A percentile compares a stretch with the other conserved stretches of the same genome.
phyloP scores from a whole-genome alignment of 179 eudicot species.

The Corrigiola litoralis region DNA sequence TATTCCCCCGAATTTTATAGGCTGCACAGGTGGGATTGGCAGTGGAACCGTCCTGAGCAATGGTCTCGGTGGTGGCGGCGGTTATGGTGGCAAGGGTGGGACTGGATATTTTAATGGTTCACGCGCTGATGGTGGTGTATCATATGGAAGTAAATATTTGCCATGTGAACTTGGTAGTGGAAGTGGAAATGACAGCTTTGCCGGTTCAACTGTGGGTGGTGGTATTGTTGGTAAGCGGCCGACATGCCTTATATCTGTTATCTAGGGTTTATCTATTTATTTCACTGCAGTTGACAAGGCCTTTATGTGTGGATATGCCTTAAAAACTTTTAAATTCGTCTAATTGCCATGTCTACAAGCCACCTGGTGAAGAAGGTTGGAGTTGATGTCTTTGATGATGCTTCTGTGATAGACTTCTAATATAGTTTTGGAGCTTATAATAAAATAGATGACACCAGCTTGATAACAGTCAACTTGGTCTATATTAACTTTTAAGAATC shows the following conservation, averaged over 20 bases:
- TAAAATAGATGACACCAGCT: too few relatives aligned
- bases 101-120: slow-evolving; percentile 63
- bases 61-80: slow-evolving; percentile 89
- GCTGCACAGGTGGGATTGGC: slow-evolving; percentile 83
- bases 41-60: slow-evolving; percentile 59
- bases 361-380: too few relatives aligned
- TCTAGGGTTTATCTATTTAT: background rate
- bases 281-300: too few relatives aligned
- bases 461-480: too few relatives aligned
- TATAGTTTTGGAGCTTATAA: background rate
- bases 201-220: slow-evolving; percentile 72
- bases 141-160: slow-evolving; percentile 71
- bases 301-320: too few relatives aligned
- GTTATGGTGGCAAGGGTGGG: slow-evolving; percentile 98
- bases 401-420: background rate
- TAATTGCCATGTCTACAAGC: too few relatives aligned
- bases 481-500: too few relatives aligned
- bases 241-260: background rate
- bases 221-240: slow-evolving; percentile 75
- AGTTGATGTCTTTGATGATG: too few relatives aligned
- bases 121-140: slow-evolving; percentile 60
- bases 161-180: slow-evolving; percentile 99
- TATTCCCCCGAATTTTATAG: slow-evolving; percentile 32
- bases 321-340: too few relatives aligned
- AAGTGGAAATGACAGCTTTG: slow-evolving; percentile 76